Conservation (phyloP, 768 basidiomycete genomes). For the Kwoniella sp. region DNA sequence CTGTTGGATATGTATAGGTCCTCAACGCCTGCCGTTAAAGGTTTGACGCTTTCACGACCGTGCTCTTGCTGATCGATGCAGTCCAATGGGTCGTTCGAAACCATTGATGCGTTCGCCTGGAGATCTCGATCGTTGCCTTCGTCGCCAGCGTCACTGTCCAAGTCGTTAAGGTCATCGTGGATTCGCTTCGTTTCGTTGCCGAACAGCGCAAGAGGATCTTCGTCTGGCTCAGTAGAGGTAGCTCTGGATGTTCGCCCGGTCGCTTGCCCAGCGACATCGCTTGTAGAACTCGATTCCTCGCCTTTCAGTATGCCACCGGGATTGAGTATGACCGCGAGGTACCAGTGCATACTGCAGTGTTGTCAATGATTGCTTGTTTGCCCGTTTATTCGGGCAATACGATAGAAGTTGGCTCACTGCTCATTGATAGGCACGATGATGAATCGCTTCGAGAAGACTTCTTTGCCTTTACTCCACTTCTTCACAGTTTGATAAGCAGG, state of each 20-base stretch:
- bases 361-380: too few species aligned
- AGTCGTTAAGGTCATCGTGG: not conserved
- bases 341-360: slow-evolving; percentile 79
- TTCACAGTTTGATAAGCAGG: slow-evolving; percentile 68
- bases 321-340: slow-evolving; percentile 85
- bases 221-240: too few species aligned
- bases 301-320: slow-evolving; percentile 59
- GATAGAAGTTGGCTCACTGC: slow-evolving; percentile 60
- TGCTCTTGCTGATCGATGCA: slow-evolving; percentile 7
- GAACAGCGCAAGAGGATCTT: not conserved
- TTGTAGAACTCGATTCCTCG: not conserved
- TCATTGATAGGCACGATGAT: slow-evolving; percentile 96
- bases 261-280: not conserved
- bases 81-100: slow-evolving; percentile 15
- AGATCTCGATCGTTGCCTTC: not conserved
- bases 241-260: not conserved
- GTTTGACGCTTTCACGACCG: not conserved
- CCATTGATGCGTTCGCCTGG: not conserved
- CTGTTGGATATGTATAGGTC: too few species aligned
- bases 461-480: slow-evolving; percentile 78
- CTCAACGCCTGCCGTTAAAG: too few species aligned
- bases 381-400: too few species aligned
- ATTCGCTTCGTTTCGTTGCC: not conserved
- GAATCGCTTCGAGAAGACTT: slow-evolving; percentile 85
- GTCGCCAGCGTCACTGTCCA: slow-evolving; percentile 1